Percentiles rank a stretch among this genome's conserved stretches.
phyloP scores from a whole-genome alignment of 129 eudicot genomes.

The Pseudognaphalium luteoalbum region DNA sequence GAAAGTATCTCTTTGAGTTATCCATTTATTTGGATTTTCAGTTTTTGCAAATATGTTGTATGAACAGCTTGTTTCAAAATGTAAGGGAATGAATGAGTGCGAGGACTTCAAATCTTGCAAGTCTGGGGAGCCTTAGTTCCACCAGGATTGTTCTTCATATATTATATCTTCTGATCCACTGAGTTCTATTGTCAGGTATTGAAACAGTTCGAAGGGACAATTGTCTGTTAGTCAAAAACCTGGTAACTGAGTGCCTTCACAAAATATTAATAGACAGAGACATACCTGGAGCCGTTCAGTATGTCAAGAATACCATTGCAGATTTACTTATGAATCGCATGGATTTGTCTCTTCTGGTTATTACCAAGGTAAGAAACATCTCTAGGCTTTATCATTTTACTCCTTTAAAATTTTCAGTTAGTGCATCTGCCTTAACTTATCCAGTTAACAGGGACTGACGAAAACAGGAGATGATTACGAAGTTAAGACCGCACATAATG shows the following conservation, averaged over 20 bases:
- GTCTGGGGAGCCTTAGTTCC: background rate
- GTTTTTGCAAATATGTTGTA: background rate
- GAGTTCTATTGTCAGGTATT: constrained; percentile 62
- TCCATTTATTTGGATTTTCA: background rate
- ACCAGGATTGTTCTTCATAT: background rate
- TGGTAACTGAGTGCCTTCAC: constrained; percentile 87
- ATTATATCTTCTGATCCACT: constrained; percentile 17
- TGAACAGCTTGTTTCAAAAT: background rate
- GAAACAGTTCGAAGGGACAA: constrained; percentile 99
- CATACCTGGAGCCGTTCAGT: constrained; percentile 89
- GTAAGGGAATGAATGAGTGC: background rate
- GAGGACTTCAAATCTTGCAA: constrained; percentile 5
- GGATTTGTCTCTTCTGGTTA: constrained; percentile 93
- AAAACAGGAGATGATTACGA: constrained; percentile 96
- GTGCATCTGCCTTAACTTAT: constrained; percentile 22
- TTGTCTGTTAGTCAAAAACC: constrained; percentile 87
- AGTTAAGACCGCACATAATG: constrained; percentile 96
- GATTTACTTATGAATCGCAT: constrained; percentile 96
- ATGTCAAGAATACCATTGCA: constrained; percentile 83
- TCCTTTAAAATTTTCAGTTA: background rate
- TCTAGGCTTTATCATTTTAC: background rate
- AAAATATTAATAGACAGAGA: constrained; percentile 91
- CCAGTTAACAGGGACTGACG: constrained; percentile 68
- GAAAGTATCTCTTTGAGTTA: background rate
- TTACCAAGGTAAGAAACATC: constrained; percentile 68